Evolutionary conservation across 140 eudicot genomes (phyloP), one percentile per base, ranked within the genome.

Genomic region (Flaveria floridana): DNA sequence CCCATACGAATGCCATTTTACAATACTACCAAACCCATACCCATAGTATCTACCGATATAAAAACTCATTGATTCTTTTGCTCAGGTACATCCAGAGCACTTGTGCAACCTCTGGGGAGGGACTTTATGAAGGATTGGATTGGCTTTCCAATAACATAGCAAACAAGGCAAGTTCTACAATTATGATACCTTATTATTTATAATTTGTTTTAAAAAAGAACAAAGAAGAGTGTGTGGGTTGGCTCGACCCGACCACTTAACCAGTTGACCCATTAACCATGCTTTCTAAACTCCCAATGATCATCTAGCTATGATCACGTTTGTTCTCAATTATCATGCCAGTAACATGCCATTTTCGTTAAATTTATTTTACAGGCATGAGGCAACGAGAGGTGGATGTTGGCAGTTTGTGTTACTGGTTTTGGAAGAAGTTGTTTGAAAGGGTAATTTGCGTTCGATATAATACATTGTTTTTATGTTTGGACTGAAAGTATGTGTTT

Each of bases 41-140:
- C 37, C 41, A 61, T 61, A 61, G 66, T 25, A 58, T 58, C 34
- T 1, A 58, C 0, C 2, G 3, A 6, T 14, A 69, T 50, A 47
- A 18, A 28, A 62, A 18, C 70, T 26, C 42, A n/a, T 7, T 3
- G 7, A 3, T 73, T 68, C 19, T 58, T 78, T 69, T 72, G 14
- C 13, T 21, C 83, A 82, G 86, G 86, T 82, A 82, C 83, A 82
- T 82, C 61, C 85, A 82, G 80, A 82, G 85, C 85, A 77, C 85
- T 34, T 82, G 85, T 82, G 85, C 85, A 66, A 82, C 85, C 76
- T 82, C 86, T 78, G 86, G 83, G 61, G 83, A 78, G 65, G 83
- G 86, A 74, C 83, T 82, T 67, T 82, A 82, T 34, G 83, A 82
- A 67, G 83, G 86, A 65, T 70, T 82, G 80, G 83, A 78, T 39